These are phyloP conservation scores for Brassica napus DNA, from an alignment of 345 rosid genomes.

Conservation along the genomic window Da-Ae NC_063442.1:15789501-15790000, in stretches of 20 bases:
- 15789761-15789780: constrained; percentile 68
- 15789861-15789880: constrained; percentile 71
- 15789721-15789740: constrained; percentile 70
- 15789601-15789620: constrained; percentile 59
- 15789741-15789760: constrained; percentile 88
- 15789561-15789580: constrained; percentile 55
- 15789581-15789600: constrained; percentile 60
- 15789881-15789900: constrained; percentile 73
- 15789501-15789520: background rate
- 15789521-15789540: background rate
- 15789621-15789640: constrained; percentile 67
- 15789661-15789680: background rate
- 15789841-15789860: constrained; percentile 87
- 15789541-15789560: background rate
- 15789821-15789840: constrained; percentile 75
- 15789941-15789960: constrained; percentile 73
- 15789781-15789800: constrained; percentile 80
- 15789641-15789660: background rate
- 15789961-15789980: constrained; percentile 52
- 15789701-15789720: constrained; percentile 35
- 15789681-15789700: constrained; percentile 6
- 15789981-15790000: background rate
- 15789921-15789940: constrained; percentile 59
- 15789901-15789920: constrained; percentile 80
- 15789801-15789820: constrained; percentile 91